Base-by-base conservation (phyloP, 495 filamentous ascomycete genomes). In the Hyaloscypha variabilis region DNA sequence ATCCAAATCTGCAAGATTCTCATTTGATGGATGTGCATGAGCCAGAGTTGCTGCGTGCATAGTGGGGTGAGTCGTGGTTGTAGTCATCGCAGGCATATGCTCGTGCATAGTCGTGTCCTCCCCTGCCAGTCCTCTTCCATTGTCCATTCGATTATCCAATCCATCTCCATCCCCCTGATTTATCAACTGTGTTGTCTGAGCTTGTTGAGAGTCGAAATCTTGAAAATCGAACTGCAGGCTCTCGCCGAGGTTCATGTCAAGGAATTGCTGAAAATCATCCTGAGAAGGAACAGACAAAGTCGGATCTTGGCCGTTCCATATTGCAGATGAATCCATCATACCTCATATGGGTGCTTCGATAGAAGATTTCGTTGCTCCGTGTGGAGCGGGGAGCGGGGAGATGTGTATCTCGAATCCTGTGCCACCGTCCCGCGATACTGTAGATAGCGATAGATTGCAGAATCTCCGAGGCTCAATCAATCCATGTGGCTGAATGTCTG, bases 231-330 rank as follows among this genome's bases (percentile, higher is more conserved):
- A 85, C 67, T 78, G 77, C 63, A 85, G 65, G 39, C 73, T 68
- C 21, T 83, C 81, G 56, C 68, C 70, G 60, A 83, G 59, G 63
- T 72, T 78, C 73, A 85, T 82, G 67, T 86, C 81, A 36, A 86
- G 73, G 65, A 82, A 85, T 63, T 84, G 83, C 60, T 83, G 79
- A 62, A 86, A 85, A 52, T 83, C 83, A 73, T 85, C 82, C 19
- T 84, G 68, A 1, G 71, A 80, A 39, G 74, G 58, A 6, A 75
- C 62, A 1, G 77, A 74, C 59, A 81, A 74, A 60, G 82, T 75
- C 31, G 75, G 72, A 62, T 82, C 79, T 66, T 79, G 75, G 36
- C 78, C 76, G 59, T 75, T 76, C 83, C 83, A 86, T 58, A 71
- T 68, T 31, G 72, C 71, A 30, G 81, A 79, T 8, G 72, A 66